Base-by-base conservation (phyloP, 176 grass and related monocot genomes). In the Bonia amplexicaulis region DNA sequence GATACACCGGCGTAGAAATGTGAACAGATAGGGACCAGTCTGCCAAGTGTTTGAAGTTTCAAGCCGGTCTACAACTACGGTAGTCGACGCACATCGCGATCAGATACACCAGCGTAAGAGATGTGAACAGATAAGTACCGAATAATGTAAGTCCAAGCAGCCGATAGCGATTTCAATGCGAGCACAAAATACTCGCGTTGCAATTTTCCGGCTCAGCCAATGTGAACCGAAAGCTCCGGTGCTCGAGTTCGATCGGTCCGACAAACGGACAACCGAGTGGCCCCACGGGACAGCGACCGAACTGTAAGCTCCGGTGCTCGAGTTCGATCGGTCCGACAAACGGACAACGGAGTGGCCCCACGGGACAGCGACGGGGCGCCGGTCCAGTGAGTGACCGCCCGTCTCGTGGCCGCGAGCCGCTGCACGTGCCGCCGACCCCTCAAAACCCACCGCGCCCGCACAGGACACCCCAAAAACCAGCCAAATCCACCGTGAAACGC, bases 371-470 rank as follows among this genome's bases (percentile, higher is more conserved):
- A 85, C 83, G 23, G 35, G 33, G 71, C 58, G 46, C 11, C 73
- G 63, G 64, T 66, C 71, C 82, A 52, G 42, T 61, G 69, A 80
- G 46, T 76, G 79, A n/a, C 82, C 83, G 17, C 35, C 26, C 33
- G 37, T 60, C 62, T 79, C 46, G 81, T 79, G 87, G 80, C 75
- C 9, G 46, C 58, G 19, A 73, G 51, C 60, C 59, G 49, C 49
- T 74, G 76, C 88, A 85, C 79, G 78, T 77, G 82, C 69, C 42
- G 14, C 54, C 10, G 46, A 16, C 78, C 72, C 83, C 46, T 72
- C 83, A 82, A 72, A 86, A 48, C 65, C 63, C 35, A 73, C 53
- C 62, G 12, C 6, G 22, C 42, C 63, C 23, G 52, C 35, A 41
- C 51, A 40, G 17, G 61, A 29, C 72, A 0, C 74, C 31, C 2